These are phyloP conservation scores for Chlorella variabilis DNA, from an alignment of 163 green algal species.

Conservation along the genomic window DNA sequence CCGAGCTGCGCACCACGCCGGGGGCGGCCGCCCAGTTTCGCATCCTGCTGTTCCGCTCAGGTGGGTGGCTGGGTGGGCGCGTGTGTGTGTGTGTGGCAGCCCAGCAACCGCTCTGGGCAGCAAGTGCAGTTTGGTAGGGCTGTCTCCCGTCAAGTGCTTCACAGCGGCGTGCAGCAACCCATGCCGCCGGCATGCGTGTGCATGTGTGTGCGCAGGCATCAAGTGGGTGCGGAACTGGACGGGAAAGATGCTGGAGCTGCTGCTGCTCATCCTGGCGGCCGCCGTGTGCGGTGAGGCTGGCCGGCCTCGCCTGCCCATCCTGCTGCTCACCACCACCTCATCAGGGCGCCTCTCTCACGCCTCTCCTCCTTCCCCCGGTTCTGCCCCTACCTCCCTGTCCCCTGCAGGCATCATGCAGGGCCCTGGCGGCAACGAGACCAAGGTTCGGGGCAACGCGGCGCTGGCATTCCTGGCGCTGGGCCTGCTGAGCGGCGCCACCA, in stretches of 20 bases:
- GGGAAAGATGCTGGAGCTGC: constrained; percentile 58
- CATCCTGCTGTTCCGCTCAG: constrained; percentile 53
- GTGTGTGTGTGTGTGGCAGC: too few species aligned
- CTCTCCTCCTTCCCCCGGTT: neutral
- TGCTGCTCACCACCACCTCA: neutral
- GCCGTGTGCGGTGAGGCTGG: constrained; percentile 45
- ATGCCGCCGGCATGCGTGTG: too few species aligned
- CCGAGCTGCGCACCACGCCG: constrained; percentile 47
- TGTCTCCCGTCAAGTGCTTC: too few species aligned
- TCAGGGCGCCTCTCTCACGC: neutral
- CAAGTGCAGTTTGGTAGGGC: too few species aligned
- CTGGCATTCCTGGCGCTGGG: constrained; percentile 76
- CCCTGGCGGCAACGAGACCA: constrained; percentile 44
- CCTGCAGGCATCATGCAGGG: constrained; percentile 59
- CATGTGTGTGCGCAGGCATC: constrained; percentile 38
- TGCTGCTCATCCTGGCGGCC: constrained; percentile 57
- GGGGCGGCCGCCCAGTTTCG: constrained; percentile 48
- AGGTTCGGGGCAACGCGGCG: constrained; percentile 60
- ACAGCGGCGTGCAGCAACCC: too few species aligned
- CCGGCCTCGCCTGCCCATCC: neutral
- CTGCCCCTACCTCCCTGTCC: neutral
- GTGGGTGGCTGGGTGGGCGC: neutral
- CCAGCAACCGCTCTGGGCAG: neutral
- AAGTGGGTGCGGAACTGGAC: constrained; percentile 60
- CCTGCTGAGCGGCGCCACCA: constrained; percentile 64